These are phyloP conservation scores for Solanum habrochaites DNA, from an alignment of 257 asterid genomes.

Conservation along the genomic window DNA sequence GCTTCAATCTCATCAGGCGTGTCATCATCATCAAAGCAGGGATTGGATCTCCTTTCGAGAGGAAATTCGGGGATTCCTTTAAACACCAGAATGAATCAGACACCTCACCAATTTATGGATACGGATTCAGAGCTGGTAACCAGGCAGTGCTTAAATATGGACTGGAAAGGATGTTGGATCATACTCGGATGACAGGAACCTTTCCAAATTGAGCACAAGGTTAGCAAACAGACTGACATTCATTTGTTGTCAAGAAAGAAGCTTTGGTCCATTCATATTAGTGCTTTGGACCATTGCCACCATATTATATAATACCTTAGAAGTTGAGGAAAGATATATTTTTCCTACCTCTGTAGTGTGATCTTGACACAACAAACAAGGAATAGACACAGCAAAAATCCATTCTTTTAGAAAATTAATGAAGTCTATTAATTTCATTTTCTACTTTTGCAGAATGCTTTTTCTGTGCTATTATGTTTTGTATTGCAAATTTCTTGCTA, in stretches of 20 bases:
- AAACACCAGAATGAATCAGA: conserved; percentile 87
- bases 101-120: conserved; percentile 65
- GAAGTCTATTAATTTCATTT: neutral
- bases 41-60: conserved; percentile 54
- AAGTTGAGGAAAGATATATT: neutral
- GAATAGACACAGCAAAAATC: neutral
- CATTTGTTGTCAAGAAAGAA: conserved; percentile 3
- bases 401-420: neutral
- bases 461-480: neutral
- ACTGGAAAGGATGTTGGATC: conserved; percentile 55
- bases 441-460: neutral
- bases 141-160: conserved; percentile 61
- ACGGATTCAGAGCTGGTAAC: conserved; percentile 75
- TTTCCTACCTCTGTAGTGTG: neutral
- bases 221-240: neutral
- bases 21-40: conserved; percentile 21
- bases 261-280: conserved; percentile 5
- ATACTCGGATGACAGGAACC: conserved; percentile 54
- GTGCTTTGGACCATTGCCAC: neutral
- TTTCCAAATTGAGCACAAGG: conserved; percentile 36
- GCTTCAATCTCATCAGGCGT: conserved; percentile 36
- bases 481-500: neutral
- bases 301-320: neutral
- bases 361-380: neutral
- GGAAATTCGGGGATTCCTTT: conserved; percentile 58